Evolutionary conservation across 2,329 filamentous ascomycete genomes (phyloP), one percentile per base, ranked within the genome.

Genomic region (Apiospora aurea): DNA sequence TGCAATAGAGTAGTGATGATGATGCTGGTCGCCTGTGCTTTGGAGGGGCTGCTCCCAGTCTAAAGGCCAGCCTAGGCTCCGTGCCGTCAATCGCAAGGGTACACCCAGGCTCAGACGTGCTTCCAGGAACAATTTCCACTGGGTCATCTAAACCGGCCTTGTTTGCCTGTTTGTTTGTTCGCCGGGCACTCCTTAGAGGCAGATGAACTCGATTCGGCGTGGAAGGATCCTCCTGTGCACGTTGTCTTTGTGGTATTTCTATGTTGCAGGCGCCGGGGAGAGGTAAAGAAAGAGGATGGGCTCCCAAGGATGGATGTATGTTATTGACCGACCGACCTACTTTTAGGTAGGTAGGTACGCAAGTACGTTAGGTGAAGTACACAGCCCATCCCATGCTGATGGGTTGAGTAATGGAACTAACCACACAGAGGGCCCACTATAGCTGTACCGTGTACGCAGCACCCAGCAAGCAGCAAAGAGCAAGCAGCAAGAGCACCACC

Each of bases 31-130:
- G 21, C 34, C 57, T 64, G 41, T 64, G 10, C 57, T 64, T 64
- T 64, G 57, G 57, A 64, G 57, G 57, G 57, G 57, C 57, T 64
- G 57, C 57, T 64, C 57, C 57, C 57, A 64, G 57, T 64, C 57
- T 41, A 64, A 64, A 64, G 57, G 34, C 57, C 57, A 64, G 57
- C 34, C 57, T 64, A 64, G 57, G 57, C 57, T 64, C 57, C 57
- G 57, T 64, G 57, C 57, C 29, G 57, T 64, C 57, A 64, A 64
- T 64, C 57, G 57, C 57, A 64, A 64, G 57, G 57, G 34, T 64
- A 64, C 57, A 64, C 34, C 57, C 57, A 64, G 57, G 57, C 34
- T 64, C 57, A 64, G 26, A 64, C 34, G n/a, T 64, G 18, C 34
- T 41, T 64, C 57, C 34, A 64, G 34, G 34, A 64, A 64, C 57